Evolutionary conservation across 1,139 yeast species (phyloP), one percentile per base, ranked within the genome.

Genomic region (Yamadazyma blattariae): DNA sequence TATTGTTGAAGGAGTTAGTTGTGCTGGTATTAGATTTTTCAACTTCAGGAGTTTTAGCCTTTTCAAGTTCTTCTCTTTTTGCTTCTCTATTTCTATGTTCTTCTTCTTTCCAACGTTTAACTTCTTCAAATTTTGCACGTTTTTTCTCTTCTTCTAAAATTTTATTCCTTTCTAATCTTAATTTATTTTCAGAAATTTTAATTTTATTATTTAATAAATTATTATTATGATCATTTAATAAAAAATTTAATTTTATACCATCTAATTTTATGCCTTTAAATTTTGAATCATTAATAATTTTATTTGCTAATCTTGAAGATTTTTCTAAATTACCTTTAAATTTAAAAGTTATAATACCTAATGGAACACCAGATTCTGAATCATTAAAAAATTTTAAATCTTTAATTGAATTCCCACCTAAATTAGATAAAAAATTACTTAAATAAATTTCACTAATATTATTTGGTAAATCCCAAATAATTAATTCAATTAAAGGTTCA

Each of bases 281-380:
- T 30, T 53, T 54, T 10, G 67, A 51, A 3, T 48, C 54, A 18
- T 49, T 42, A 7, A 69, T 54, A 19, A 70, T 55, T 32, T 53
- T 55, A 30, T 58, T 59, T 11, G 75, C 75, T 16, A 60, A 47
- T 28, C 54, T 59, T 50, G 77, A 77, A 1, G 92, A 76, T 37
- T 64, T 63, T 32, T 77, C 82, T 2, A 67, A 50, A 15, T 67
- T 64, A 3, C 90, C 90, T 38, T 71, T 78, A 58, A 76, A 89
- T 38, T 72, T 67, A 36, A 88, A 67, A 15, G 79, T 64, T 30
- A 84, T 85, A 23, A 88, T 65, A 3, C 96, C 95, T 33, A 89
- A 59, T 0, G 95, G 92, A 16, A 83, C 85, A 3, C 90, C 96
- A 35, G 85, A 80, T 14, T 70, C 67, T 1, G 94, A 88, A 51